These are phyloP conservation scores for Triticum dicoccoides DNA, from an alignment of 176 grass and related monocot genomes.

Conservation along the genomic window DNA sequence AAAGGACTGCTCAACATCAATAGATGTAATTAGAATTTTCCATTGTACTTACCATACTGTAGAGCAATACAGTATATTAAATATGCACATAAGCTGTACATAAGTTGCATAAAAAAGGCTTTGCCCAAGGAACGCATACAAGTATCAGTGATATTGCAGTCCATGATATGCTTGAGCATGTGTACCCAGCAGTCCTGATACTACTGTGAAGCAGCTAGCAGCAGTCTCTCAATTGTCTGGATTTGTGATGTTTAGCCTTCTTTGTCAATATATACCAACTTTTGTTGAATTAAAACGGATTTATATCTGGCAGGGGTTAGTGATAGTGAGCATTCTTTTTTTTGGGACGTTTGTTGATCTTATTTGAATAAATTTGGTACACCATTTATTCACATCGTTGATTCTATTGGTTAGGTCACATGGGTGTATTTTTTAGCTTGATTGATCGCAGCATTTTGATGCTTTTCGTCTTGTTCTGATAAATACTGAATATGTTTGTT, in stretches of 20 bases:
- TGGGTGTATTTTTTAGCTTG: neutral
- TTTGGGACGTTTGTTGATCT: neutral
- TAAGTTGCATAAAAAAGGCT: slow-evolving; percentile 4
- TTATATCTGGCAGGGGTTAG: slow-evolving; percentile 8
- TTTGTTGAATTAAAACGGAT: slow-evolving; percentile 1
- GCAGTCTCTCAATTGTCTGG: neutral
- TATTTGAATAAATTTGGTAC: slow-evolving; percentile 3
- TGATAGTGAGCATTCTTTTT: neutral
- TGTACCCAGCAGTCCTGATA: slow-evolving; percentile 8
- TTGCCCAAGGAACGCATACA: neutral
- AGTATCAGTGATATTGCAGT: neutral
- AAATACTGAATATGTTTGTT: slow-evolving; percentile 23
- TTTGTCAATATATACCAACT: neutral
- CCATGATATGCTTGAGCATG: neutral
- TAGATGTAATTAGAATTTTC: neutral
- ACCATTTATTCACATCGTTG: slow-evolving; percentile 16
- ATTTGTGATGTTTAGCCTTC: slow-evolving; percentile 4
- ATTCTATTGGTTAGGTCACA: slow-evolving; percentile 12
- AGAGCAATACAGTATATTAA: neutral
- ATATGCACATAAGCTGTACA: neutral
- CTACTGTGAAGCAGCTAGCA: neutral
- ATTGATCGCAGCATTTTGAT: neutral
- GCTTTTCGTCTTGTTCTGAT: neutral
- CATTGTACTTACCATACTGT: neutral
- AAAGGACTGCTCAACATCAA: neutral